These are phyloP conservation scores for Cystoisospora suis DNA, from an alignment of 169 alveolate genomes.

Conservation along the genomic window DNA sequence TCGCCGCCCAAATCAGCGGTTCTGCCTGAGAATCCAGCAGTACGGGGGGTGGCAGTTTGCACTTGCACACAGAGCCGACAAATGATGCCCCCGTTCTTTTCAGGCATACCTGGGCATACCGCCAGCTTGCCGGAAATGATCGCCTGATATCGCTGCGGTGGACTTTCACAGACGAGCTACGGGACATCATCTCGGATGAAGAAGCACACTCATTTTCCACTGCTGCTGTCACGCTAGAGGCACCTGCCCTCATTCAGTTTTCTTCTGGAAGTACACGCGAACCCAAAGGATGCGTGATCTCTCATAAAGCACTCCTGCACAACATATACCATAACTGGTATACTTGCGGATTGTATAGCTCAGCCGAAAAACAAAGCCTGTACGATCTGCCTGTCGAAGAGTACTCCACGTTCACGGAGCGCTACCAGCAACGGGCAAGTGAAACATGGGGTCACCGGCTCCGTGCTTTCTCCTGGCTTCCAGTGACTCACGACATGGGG, in stretches of 20 bases:
- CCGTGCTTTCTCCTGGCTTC: slow-evolving; percentile 68
- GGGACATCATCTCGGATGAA: not conserved
- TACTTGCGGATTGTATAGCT: not conserved
- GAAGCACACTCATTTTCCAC: not conserved
- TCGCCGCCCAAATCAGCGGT: no score
- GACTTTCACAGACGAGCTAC: slow-evolving; percentile 24
- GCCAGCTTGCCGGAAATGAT: no score
- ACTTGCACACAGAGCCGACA: no score
- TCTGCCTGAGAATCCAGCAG: no score
- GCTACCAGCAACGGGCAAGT: not conserved
- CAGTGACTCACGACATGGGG: slow-evolving; percentile 75
- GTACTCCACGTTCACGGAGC: not conserved
- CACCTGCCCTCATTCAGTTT: slow-evolving; percentile 68
- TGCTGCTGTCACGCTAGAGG: not conserved
- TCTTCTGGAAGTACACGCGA: slow-evolving; percentile 72
- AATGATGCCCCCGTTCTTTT: no score
- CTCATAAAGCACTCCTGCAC: slow-evolving; percentile 68
- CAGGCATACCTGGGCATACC: no score
- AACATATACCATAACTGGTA: slow-evolving; percentile 52
- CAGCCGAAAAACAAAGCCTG: not conserved
- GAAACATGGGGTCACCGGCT: slow-evolving; percentile 56
- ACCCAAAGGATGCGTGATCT: slow-evolving; percentile 72
- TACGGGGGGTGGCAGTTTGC: no score
- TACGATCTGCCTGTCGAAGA: slow-evolving; percentile 11
- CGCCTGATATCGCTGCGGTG: not conserved